A percentile compares a stretch with the other conserved stretches of the same genome.
These are phyloP conservation scores for Malassezia caprae DNA, from an alignment of 1,284 basidiomycete species.

Conservation along the genomic window DNA sequence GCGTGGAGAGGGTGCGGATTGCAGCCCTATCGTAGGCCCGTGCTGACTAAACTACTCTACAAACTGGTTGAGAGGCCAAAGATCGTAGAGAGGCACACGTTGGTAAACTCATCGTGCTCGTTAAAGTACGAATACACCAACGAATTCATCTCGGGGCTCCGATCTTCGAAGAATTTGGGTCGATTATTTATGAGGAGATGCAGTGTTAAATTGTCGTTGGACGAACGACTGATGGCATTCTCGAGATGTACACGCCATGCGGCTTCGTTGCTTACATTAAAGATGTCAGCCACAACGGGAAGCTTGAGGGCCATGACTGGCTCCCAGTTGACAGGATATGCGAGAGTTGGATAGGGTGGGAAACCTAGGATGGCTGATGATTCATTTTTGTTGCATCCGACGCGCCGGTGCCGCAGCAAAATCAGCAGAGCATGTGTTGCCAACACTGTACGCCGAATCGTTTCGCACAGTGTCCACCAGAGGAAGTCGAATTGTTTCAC, in stretches of 20 bases:
- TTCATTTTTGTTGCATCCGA: neutral
- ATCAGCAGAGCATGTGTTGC: conserved; percentile 25
- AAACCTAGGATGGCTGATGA: neutral
- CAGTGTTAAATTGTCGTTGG: neutral
- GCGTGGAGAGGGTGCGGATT: neutral
- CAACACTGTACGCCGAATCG: conserved; percentile 25
- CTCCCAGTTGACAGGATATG: neutral
- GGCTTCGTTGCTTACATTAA: conserved; percentile 16
- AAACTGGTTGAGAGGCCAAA: conserved; percentile 17
- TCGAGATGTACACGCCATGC: neutral
- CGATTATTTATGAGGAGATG: neutral
- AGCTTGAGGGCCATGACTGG: conserved; percentile 19
- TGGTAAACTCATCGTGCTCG: conserved; percentile 28
- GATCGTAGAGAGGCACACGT: conserved; percentile 22
- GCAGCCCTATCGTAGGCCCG: neutral
- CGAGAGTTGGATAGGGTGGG: neutral
- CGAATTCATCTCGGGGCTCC: conserved; percentile 1
- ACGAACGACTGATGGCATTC: neutral
- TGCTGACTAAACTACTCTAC: conserved; percentile 13
- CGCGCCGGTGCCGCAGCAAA: conserved; percentile 19
- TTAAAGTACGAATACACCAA: conserved; percentile 18
- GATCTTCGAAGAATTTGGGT: neutral
- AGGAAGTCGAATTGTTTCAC: neutral
- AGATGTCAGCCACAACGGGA: conserved; percentile 22
- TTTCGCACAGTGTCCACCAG: conserved; percentile 20